Evolutionary conservation across 441 rosid species (phyloP), one percentile per base, ranked within the genome.

Genomic region (Daphne laureola): DNA sequence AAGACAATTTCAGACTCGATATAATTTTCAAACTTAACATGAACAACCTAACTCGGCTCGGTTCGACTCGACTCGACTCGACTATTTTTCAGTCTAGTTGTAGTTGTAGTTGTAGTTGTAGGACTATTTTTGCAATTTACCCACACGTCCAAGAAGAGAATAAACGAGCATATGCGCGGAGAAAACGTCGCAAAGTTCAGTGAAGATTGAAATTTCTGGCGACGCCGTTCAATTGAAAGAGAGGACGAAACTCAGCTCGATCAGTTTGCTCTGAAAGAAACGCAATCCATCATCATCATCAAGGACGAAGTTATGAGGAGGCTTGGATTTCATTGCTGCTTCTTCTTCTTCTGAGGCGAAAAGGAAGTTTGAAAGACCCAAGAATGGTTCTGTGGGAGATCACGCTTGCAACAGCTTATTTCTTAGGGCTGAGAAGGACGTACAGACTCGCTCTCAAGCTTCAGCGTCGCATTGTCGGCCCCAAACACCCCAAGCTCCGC

Each of bases 371-470:
- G 49, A 55, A 16, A 23, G 3, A 38, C 59, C 58, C n/a, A 38
- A 64, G 44, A 17, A 92, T 92, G 98, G 97, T 92, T 61, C 71
- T 86, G 1, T 92, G 98, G 98, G 98, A 92, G 80, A 78, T 92
- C 72, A 81, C 95, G 21, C 50, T 92, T 67, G 96, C 73, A 47
- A 86, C 96, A 15, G 98, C 97, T 14, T 92, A 84, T 71, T 78
- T 92, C 70, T 72, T 92, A 50, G 98, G 97, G 43, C 75, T 89
- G 14, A 84, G 73, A 44, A 85, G 94, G 18, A 84, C 94, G 52
- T 86, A 84, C 56, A 77, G 61, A 57, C 85, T 92, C 51, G 88
- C 86, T 44, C 68, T 81, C 74, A 71, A 61, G 86, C 72, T 81
- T 68, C 95, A 92, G 63, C 86, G 92, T 36, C 79, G 82, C 48